Conservation (phyloP, 257 asterid genomes). For the Nicotiana benthamiana region DNA sequence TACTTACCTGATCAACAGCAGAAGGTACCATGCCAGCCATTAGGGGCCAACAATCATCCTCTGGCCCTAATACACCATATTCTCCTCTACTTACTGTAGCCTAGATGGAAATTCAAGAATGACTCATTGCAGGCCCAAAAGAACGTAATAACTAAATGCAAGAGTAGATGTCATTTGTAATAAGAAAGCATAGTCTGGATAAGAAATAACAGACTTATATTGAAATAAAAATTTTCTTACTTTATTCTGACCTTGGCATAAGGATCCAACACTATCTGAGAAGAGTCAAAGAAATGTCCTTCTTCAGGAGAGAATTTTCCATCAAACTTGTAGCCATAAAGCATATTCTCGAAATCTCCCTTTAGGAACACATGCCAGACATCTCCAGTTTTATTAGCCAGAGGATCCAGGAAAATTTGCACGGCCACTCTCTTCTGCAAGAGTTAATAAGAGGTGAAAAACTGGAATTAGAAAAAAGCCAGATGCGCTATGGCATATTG, state of each 20-base stretch:
- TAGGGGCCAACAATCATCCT: constrained; percentile 79
- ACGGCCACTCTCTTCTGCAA: constrained; percentile 78
- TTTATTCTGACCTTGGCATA: constrained; percentile 70
- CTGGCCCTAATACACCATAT: constrained; percentile 61
- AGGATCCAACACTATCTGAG: constrained; percentile 74
- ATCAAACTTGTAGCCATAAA: constrained; percentile 67
- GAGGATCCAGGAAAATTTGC: constrained; percentile 58
- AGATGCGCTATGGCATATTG: background rate
- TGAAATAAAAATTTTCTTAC: background rate
- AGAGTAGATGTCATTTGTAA: background rate
- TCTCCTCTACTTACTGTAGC: constrained; percentile 74
- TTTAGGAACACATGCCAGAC: constrained; percentile 86
- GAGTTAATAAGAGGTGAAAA: background rate
- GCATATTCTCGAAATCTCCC: constrained; percentile 78
- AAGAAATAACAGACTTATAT: background rate
- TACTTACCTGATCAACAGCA: constrained; percentile 16
- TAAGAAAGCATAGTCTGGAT: background rate
- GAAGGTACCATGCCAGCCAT: constrained; percentile 79
- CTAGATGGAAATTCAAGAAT: constrained; percentile 31
- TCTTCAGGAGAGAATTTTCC: constrained; percentile 76
- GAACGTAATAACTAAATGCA: background rate
- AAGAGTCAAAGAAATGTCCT: constrained; percentile 70
- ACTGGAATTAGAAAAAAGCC: background rate
- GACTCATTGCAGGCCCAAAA: background rate
- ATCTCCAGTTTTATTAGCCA: constrained; percentile 82